Evolutionary conservation across 2,329 filamentous ascomycete species (phyloP).

Genomic region (Pseudogymnoascus sp.): DNA sequence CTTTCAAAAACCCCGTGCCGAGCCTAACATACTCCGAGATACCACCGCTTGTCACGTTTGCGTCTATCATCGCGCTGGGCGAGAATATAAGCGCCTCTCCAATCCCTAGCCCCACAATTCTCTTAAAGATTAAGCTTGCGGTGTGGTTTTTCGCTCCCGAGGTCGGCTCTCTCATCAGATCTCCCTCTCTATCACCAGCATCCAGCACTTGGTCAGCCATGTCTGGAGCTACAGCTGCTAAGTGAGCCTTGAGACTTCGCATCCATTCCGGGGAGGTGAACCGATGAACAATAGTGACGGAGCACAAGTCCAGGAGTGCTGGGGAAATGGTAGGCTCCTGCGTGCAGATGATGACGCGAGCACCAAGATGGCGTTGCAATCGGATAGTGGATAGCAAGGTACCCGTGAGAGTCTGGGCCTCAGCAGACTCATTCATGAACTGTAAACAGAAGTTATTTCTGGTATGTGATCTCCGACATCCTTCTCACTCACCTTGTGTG

Average conservation of each 20-base stretch:
- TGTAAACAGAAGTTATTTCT: constrained; percentile 22
- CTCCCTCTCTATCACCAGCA: too few species aligned
- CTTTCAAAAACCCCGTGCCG: too few species aligned
- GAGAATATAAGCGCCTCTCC: too few species aligned
- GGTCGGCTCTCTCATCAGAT: too few species aligned
- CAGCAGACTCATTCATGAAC: constrained; percentile 53
- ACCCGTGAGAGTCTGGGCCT: constrained; percentile 52
- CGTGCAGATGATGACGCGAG: constrained; percentile 62
- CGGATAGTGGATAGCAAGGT: constrained; percentile 56
- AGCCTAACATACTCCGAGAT: too few species aligned
- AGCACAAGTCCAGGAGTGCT: constrained; percentile 61
- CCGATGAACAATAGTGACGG: constrained; percentile 63
- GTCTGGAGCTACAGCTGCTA: constrained; percentile 36
- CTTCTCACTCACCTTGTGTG: constrained; percentile 53
- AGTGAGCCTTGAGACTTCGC: constrained; percentile 33
- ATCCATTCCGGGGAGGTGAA: constrained; percentile 63
- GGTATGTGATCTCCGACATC: neutral
- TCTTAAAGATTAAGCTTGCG: too few species aligned
- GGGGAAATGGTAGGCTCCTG: constrained; percentile 69
- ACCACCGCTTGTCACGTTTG: too few species aligned
- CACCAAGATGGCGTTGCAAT: constrained; percentile 61
- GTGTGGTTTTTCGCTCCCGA: too few species aligned
- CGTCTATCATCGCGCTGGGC: too few species aligned
- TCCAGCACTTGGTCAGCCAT: constrained; percentile 25
- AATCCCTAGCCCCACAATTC: too few species aligned